Conservation (phyloP, 495 filamentous ascomycete genomes). For the Penicillium parvum region DNA sequence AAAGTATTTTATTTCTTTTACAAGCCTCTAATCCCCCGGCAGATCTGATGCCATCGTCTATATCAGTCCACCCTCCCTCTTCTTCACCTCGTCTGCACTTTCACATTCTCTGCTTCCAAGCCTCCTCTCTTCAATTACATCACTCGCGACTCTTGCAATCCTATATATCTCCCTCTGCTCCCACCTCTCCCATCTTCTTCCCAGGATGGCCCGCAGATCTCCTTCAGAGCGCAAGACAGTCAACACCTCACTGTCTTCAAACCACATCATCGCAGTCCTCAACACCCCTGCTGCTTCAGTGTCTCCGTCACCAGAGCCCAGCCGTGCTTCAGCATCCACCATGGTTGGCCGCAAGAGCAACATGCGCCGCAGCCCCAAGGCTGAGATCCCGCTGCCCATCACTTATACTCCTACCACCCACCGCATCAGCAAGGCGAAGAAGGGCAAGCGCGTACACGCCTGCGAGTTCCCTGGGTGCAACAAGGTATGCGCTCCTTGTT, state of each 20-base stretch:
- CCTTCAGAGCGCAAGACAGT: conserved; percentile 7
- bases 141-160: conserved; percentile 1
- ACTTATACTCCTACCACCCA: conserved; percentile 64
- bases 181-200: conserved; percentile 1
- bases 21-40: conserved; percentile 23
- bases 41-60: conserved; percentile 27
- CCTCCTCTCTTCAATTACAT: conserved; percentile 11
- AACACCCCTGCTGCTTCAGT: conserved; percentile 11
- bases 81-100: conserved; percentile 16
- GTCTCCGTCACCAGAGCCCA: conserved; percentile 14
- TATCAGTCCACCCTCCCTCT: conserved; percentile 27
- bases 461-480: conserved; percentile 60
- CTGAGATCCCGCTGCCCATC: conserved; percentile 30
- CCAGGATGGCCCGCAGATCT: conserved; percentile 14
- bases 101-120: conserved; percentile 3
- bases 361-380: conserved; percentile 16
- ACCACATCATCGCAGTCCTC: conserved; percentile 7
- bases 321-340: conserved; percentile 6
- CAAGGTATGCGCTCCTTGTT: conserved; percentile 47
- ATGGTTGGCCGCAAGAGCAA: conserved; percentile 21
- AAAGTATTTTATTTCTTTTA: conserved; percentile 13
- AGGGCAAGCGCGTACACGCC: conserved; percentile 72
- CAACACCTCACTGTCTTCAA: conserved; percentile 3
- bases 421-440: conserved; percentile 78
- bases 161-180: conserved; percentile 14